Evolutionary conservation across 331 rosid species (phyloP).

Genomic region (Pyracantha coccinea): DNA sequence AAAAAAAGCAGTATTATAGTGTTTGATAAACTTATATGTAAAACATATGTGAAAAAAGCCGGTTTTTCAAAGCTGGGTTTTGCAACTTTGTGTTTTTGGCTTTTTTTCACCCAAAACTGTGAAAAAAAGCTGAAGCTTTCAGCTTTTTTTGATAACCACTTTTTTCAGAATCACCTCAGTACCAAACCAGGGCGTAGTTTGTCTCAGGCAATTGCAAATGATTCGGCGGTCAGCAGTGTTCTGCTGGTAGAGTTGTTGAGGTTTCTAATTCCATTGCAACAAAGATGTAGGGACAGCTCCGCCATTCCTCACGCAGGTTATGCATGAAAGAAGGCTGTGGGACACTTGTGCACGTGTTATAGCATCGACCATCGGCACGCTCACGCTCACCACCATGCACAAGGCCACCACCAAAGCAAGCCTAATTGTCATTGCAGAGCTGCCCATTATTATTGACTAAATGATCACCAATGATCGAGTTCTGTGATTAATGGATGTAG

Average conservation of each 20-base stretch:
- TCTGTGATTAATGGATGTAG: too few species aligned
- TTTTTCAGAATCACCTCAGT: too few species aligned
- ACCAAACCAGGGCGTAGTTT: too few species aligned
- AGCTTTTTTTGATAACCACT: too few species aligned
- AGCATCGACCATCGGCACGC: background rate
- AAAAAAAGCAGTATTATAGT: too few species aligned
- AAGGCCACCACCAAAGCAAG: conserved; percentile 3
- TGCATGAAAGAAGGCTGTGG: background rate
- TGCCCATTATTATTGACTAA: background rate
- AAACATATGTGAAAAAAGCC: too few species aligned
- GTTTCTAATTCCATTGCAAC: conserved; percentile 23
- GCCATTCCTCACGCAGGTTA: background rate
- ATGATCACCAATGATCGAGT: too few species aligned
- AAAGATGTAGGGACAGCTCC: background rate
- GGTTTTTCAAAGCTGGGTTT: too few species aligned
- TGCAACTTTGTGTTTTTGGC: too few species aligned
- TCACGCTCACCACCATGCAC: conserved; percentile 9
- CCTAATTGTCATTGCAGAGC: background rate
- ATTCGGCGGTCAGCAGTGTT: conserved; percentile 23
- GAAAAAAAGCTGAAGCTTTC: too few species aligned
- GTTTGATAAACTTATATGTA: too few species aligned
- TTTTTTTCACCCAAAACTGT: too few species aligned
- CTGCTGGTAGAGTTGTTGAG: conserved; percentile 14
- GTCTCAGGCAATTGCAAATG: conserved; percentile 21
- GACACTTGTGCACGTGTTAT: conserved; percentile 16